Conservation (phyloP, 345 rosid genomes). For the Ailanthus altissimus region DNA sequence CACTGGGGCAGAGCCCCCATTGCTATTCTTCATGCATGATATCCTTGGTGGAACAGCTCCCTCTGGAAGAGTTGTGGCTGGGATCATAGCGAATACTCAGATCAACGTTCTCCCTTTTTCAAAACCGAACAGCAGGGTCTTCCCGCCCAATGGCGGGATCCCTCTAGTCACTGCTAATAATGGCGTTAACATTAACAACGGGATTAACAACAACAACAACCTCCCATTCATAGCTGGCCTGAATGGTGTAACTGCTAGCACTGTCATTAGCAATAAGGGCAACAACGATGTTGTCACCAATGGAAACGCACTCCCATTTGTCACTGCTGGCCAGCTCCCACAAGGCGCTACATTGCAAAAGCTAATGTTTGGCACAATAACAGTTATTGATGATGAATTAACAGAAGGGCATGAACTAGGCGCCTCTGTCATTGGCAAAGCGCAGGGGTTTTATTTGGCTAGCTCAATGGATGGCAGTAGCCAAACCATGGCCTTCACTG, state of each 20-base stretch:
- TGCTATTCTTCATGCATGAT: conserved; percentile 56
- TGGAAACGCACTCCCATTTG: conserved; percentile 45
- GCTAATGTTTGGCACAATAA: conserved; percentile 49
- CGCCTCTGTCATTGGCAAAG: conserved; percentile 43
- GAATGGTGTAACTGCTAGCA: conserved; percentile 26
- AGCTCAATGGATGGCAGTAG: conserved; percentile 54
- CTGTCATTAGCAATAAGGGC: conserved; percentile 40
- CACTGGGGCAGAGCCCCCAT: conserved; percentile 20
- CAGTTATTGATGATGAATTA: conserved; percentile 50
- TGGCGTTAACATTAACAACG: conserved; percentile 4
- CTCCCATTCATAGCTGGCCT: conserved; percentile 46
- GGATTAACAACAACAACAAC: conserved; percentile 32
- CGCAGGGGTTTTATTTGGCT: conserved; percentile 54
- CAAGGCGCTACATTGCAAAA: conserved; percentile 39
- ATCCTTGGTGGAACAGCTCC: conserved; percentile 47
- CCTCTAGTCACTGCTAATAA: conserved; percentile 35
- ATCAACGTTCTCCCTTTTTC: conserved; percentile 48
- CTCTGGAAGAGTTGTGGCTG: conserved; percentile 40
- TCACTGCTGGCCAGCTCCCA: conserved; percentile 52
- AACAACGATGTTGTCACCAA: conserved; percentile 35
- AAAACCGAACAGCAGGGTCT: conserved; percentile 38
- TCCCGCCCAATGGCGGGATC: conserved; percentile 42
- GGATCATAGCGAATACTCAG: conserved; percentile 39
- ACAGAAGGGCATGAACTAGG: conserved; percentile 55
- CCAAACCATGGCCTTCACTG: conserved; percentile 49